Percentiles rank a stretch among this genome's conserved stretches.
Evolutionary conservation across 2,329 filamentous ascomycete genomes (phyloP).

Genomic region (Pestalotiopsis sp.): DNA sequence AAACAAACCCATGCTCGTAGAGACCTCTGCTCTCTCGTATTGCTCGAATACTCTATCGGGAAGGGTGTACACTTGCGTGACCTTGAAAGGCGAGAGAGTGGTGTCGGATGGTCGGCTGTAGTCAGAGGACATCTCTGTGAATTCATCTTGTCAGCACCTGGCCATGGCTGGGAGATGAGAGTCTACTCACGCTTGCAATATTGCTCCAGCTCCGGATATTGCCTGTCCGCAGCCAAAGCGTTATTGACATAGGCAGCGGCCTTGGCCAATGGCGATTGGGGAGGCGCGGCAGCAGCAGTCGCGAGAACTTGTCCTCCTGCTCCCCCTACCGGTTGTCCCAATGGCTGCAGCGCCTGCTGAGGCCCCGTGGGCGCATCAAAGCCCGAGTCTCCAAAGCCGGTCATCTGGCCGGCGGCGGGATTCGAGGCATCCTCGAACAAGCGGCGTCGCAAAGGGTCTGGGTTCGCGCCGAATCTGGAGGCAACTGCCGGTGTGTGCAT

Average conservation of each 20-base stretch:
- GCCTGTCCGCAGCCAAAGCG: conserved; percentile 73
- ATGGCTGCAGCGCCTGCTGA: conserved; percentile 5
- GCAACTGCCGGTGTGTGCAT: conserved; percentile 71
- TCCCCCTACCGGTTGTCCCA: not conserved
- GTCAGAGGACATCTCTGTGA: conserved; percentile 80
- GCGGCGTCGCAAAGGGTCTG: conserved; percentile 53
- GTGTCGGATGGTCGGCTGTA: conserved; percentile 77
- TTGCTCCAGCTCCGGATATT: conserved; percentile 85
- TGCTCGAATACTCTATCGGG: conserved; percentile 92
- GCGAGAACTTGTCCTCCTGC: conserved; percentile 25
- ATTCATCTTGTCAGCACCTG: conserved; percentile 32
- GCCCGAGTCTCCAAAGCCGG: conserved; percentile 14
- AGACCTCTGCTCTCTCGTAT: conserved; percentile 83
- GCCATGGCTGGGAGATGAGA: not conserved
- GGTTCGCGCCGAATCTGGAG: conserved; percentile 46
- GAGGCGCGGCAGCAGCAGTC: conserved; percentile 32
- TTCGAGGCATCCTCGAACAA: conserved; percentile 44
- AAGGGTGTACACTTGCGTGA: conserved; percentile 83
- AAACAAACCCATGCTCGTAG: conserved; percentile 94
- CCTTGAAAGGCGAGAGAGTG: conserved; percentile 89
- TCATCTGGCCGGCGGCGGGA: conserved; percentile 18
- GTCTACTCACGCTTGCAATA: conserved; percentile 79
- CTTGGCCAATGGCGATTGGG: conserved; percentile 64
- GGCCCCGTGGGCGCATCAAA: conserved; percentile 19
- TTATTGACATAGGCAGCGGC: conserved; percentile 84